A percentile compares a stretch with the other conserved stretches of the same genome.
phyloP scores from a whole-genome alignment of 345 rosid genomes.

The Linum lewisii region DNA sequence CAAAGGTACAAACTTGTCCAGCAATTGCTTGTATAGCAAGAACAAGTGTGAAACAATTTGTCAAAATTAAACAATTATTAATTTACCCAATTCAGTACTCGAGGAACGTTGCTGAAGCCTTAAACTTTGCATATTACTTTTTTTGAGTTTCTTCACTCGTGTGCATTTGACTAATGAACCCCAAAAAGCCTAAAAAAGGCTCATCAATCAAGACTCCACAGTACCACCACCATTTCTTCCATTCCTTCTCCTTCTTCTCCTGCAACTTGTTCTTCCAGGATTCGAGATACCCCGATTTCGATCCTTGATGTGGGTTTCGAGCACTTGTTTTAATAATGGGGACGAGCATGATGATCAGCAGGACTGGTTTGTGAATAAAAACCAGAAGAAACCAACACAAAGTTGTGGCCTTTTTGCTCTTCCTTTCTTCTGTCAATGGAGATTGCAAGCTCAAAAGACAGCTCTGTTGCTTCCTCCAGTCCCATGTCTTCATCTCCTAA shows the following conservation, averaged over 20 bases:
- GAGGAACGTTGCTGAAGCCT: conserved; percentile 45
- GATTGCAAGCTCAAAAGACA: conserved; percentile 37
- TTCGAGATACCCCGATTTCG: conserved; percentile 19
- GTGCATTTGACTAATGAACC: conserved; percentile 45
- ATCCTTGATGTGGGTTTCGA: conserved; percentile 20
- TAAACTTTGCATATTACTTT: conserved; percentile 19
- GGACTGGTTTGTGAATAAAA: conserved; percentile 8
- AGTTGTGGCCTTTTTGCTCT: not conserved
- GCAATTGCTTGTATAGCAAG: not conserved
- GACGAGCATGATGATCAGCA: conserved; percentile 7
- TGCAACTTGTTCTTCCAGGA: conserved; percentile 19
- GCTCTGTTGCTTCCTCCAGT: conserved; percentile 36
- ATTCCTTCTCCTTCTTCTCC: conserved; percentile 4
- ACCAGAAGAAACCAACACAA: not conserved
- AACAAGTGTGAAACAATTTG: not conserved
- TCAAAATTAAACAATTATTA: not conserved
- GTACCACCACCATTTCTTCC: conserved; percentile 5
- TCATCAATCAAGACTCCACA: conserved; percentile 12
- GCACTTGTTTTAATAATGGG: conserved; percentile 21
- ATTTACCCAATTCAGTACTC: conserved; percentile 16
- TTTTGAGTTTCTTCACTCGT: conserved; percentile 25
- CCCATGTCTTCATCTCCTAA: conserved; percentile 46
- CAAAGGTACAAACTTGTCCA: not conserved
- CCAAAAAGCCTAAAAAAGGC: not conserved
- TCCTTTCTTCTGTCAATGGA: conserved; percentile 25